A percentile compares a stretch with the other conserved stretches of the same genome.
phyloP scores from a whole-genome alignment of 768 basidiomycete species.

The Lactarius sp. region DNA sequence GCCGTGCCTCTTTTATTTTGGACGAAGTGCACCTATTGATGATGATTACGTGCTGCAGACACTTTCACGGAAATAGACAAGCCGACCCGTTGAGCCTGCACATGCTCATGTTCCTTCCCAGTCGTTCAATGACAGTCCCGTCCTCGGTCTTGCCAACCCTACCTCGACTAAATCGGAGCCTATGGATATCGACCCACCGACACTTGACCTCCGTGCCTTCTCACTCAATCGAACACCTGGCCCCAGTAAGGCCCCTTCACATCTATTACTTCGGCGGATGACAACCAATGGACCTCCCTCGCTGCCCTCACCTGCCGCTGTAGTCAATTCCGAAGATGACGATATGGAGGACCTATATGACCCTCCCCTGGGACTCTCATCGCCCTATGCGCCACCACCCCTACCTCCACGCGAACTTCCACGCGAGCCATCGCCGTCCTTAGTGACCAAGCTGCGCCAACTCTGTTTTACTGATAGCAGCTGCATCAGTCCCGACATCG shows the following conservation, averaged over 20 bases:
- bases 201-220: slow-evolving; percentile 19
- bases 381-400: neutral
- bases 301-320: neutral
- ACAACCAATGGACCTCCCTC: neutral
- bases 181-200: slow-evolving; percentile 13
- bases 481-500: no score
- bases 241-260: neutral
- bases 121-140: neutral
- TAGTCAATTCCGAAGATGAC: neutral
- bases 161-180: neutral
- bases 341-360: slow-evolving; percentile 17
- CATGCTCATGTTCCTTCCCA: neutral
- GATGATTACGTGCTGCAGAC: no score
- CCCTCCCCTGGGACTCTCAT: neutral
- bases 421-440: neutral
- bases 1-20: neutral
- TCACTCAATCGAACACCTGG: slow-evolving; percentile 1
- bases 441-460: no score
- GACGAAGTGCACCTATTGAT: neutral
- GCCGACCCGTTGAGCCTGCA: neutral
- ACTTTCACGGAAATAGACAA: neutral
- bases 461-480: no score
- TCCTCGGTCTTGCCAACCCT: neutral
- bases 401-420: neutral
- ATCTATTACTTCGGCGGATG: neutral